These are phyloP conservation scores for Adiantum capillusveneris DNA, from an alignment of 75 land plant species.

Conservation along the genomic window DNA sequence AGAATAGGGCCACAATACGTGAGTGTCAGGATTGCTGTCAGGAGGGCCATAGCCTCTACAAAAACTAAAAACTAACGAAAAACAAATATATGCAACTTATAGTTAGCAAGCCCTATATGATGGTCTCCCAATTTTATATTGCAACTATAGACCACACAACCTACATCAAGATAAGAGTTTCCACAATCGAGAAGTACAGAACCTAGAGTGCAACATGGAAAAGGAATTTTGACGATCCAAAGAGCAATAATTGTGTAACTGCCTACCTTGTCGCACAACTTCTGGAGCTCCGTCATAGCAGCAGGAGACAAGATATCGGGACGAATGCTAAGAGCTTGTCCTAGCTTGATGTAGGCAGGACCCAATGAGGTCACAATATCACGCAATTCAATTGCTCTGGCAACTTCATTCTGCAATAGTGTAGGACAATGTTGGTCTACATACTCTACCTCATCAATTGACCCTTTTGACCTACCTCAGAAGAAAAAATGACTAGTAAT, in stretches of 20 bases:
- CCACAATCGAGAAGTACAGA: neutral
- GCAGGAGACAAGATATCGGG: constrained; percentile 97
- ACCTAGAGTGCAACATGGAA: too few species aligned
- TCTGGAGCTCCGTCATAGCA: constrained; percentile 97
- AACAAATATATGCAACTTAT: too few species aligned
- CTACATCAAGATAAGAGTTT: neutral
- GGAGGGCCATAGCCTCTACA: too few species aligned
- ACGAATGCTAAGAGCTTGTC: constrained; percentile 97
- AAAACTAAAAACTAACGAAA: too few species aligned
- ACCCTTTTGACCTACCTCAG: too few species aligned
- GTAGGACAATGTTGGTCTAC: neutral
- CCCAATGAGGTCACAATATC: constrained; percentile 98
- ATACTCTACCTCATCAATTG: neutral
- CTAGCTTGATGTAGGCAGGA: constrained; percentile 98
- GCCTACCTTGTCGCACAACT: constrained; percentile 94
- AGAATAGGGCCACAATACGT: too few species aligned
- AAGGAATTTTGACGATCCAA: too few species aligned
- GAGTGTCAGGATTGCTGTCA: too few species aligned
- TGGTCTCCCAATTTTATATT: too few species aligned
- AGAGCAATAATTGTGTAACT: too few species aligned
- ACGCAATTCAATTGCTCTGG: constrained; percentile 91
- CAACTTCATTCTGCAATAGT: constrained; percentile 95
- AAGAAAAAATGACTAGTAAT: neutral
- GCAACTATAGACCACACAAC: too few species aligned
- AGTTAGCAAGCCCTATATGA: too few species aligned